Evolutionary conservation across 495 filamentous ascomycete species (phyloP).

Genomic region (Lentithecium fluviatile): DNA sequence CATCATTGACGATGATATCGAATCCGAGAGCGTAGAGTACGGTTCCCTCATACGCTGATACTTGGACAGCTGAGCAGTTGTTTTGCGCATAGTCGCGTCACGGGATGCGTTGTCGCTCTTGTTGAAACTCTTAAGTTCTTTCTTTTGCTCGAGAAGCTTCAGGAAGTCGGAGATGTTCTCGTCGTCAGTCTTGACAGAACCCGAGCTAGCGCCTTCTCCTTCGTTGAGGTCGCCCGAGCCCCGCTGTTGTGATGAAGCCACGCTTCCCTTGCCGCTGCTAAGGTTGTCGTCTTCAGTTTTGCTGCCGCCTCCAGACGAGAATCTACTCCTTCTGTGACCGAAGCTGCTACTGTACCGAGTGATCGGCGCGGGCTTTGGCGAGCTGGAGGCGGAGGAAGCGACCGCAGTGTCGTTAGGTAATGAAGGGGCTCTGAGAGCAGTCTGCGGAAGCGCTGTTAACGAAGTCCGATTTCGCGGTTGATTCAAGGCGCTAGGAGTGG

Average conservation of each 20-base stretch:
- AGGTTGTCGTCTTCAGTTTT: conserved; percentile 78
- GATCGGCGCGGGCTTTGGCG: conserved; percentile 72
- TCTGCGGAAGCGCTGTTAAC: conserved; percentile 62
- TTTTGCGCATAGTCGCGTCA: conserved; percentile 59
- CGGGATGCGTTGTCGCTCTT: conserved; percentile 52
- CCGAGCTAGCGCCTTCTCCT: conserved; percentile 63
- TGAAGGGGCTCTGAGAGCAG: conserved; percentile 57
- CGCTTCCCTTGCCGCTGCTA: conserved; percentile 84
- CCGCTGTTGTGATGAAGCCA: conserved; percentile 80
- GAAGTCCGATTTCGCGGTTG: conserved; percentile 69
- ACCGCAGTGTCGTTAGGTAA: conserved; percentile 57
- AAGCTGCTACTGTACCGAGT: conserved; percentile 80
- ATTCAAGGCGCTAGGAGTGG: conserved; percentile 54
- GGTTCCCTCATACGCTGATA: conserved; percentile 85
- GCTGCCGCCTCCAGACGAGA: conserved; percentile 69
- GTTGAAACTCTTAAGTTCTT: conserved; percentile 71
- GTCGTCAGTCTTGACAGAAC: conserved; percentile 80
- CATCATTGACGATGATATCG: conserved; percentile 79
- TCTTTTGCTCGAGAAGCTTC: conserved; percentile 77
- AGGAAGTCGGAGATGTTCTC: conserved; percentile 92
- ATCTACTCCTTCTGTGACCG: conserved; percentile 73
- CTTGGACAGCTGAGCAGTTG: conserved; percentile 67
- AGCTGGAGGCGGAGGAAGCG: conserved; percentile 62
- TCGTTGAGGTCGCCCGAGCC: conserved; percentile 82
- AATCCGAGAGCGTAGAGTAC: conserved; percentile 80